phyloP scores from a whole-genome alignment of 306 rosid species.

The Pyrus bretschneideri region DNA sequence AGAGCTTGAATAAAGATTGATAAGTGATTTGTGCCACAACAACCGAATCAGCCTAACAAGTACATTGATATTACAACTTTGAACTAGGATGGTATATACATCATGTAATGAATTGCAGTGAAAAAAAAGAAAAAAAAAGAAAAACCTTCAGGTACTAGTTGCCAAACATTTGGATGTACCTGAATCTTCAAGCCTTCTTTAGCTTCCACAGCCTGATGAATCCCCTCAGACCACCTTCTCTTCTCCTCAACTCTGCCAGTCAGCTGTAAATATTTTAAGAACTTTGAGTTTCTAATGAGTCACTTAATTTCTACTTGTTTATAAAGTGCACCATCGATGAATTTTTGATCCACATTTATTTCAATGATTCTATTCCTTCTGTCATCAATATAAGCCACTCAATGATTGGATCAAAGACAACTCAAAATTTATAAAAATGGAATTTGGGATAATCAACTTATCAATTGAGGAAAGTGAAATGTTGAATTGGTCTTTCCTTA shows the following conservation, averaged over 20 bases:
- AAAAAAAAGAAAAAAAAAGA: neutral
- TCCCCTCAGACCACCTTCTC: conserved; percentile 98
- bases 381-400: neutral
- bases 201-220: conserved; percentile 99
- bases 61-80: conserved; percentile 21
- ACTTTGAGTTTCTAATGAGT: conserved; percentile 7
- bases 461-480: neutral
- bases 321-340: neutral
- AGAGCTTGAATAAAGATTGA: conserved; percentile 94
- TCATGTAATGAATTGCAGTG: neutral
- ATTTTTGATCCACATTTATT: neutral
- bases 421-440: neutral
- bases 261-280: conserved; percentile 41
- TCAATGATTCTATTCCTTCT: neutral
- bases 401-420: neutral
- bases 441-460: neutral
- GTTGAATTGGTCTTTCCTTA: neutral
- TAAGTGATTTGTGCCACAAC: conserved; percentile 97
- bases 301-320: neutral
- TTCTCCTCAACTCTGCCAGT: conserved; percentile 98
- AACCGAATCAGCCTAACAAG: conserved; percentile 88
- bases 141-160: conserved; percentile 9
- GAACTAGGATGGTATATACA: conserved; percentile 13
- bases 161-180: conserved; percentile 36
- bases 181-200: conserved; percentile 94